A percentile compares a stretch with the other conserved stretches of the same genome.
Conservation (phyloP, 2,329 filamentous ascomycete species). For the Aspergillus sp. region DNA sequence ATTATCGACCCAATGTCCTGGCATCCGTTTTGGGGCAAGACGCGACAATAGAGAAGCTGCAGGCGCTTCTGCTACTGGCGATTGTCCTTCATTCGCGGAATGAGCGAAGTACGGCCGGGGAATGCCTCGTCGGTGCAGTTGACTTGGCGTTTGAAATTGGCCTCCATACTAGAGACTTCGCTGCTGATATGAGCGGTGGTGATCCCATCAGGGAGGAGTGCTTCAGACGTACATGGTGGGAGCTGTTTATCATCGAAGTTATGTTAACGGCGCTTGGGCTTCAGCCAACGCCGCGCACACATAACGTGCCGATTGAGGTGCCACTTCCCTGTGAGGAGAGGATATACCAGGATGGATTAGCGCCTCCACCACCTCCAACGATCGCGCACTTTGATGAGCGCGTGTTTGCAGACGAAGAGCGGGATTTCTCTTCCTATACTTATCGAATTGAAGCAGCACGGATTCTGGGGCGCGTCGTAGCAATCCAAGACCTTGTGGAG, state of each 20-base stretch:
- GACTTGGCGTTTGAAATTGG: conserved; percentile 73
- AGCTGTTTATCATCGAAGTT: conserved; percentile 74
- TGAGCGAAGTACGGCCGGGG: conserved; percentile 66
- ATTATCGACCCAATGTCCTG: conserved; percentile 41
- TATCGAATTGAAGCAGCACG: conserved; percentile 81
- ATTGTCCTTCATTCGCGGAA: conserved; percentile 77
- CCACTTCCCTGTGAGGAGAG: conserved; percentile 78
- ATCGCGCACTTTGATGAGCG: conserved; percentile 75
- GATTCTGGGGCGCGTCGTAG: conserved; percentile 74
- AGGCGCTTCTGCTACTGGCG: conserved; percentile 74
- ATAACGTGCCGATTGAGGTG: conserved; percentile 68
- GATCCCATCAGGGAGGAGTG: conserved; percentile 74
- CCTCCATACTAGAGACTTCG: conserved; percentile 69
- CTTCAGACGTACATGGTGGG: conserved; percentile 91
- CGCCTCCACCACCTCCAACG: conserved; percentile 59
- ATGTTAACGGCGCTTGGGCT: conserved; percentile 73
- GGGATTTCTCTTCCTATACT: conserved; percentile 75
- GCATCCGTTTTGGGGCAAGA: conserved; percentile 32
- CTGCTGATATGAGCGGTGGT: conserved; percentile 61
- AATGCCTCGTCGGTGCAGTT: conserved; percentile 67
- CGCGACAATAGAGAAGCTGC: conserved; percentile 65
- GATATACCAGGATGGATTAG: conserved; percentile 56
- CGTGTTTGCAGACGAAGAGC: conserved; percentile 68
- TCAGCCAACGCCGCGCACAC: conserved; percentile 58
- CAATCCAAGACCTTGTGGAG: conserved; percentile 37